A percentile compares a stretch with the other conserved stretches of the same genome.
These are phyloP conservation scores for Flueggea neowawraea DNA, from an alignment of 441 rosid species.

Conservation along the genomic window DNA sequence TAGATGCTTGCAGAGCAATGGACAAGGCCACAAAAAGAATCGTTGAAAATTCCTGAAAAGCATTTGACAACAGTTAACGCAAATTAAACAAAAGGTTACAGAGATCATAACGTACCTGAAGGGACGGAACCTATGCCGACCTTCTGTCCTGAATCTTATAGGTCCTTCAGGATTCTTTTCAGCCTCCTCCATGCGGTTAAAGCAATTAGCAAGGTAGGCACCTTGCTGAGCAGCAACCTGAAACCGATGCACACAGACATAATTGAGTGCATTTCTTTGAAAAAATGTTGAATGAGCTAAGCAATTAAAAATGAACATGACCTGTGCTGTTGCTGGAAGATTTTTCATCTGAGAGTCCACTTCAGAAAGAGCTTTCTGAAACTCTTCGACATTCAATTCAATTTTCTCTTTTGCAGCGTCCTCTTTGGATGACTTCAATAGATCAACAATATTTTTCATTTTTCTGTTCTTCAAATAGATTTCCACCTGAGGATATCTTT, in stretches of 20 bases:
- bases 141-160: constrained; percentile 42
- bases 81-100: too few species aligned
- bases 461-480: constrained; percentile 53
- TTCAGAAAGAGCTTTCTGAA: constrained; percentile 61
- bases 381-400: constrained; percentile 74
- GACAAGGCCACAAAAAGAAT: too few species aligned
- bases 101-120: too few species aligned
- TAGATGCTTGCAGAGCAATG: too few species aligned
- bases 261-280: too few species aligned
- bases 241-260: too few species aligned
- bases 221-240: constrained; percentile 91
- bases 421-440: constrained; percentile 37
- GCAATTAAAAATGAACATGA: too few species aligned
- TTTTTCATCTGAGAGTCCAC: constrained; percentile 85
- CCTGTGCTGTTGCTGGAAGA: constrained; percentile 96
- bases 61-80: too few species aligned
- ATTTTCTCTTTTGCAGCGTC: constrained; percentile 50
- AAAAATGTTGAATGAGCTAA: too few species aligned
- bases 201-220: constrained; percentile 77
- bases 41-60: too few species aligned
- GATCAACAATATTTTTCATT: constrained; percentile 47
- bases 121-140: constrained; percentile 58
- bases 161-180: constrained; percentile 82
- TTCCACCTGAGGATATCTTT: constrained; percentile 83
- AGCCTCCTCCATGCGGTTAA: constrained; percentile 60